A percentile compares a stretch with the other conserved stretches of the same genome.
Evolutionary conservation across 202 grass and related monocot genomes (phyloP).

Genomic region (Schoenoplectus tabernaemontani): DNA sequence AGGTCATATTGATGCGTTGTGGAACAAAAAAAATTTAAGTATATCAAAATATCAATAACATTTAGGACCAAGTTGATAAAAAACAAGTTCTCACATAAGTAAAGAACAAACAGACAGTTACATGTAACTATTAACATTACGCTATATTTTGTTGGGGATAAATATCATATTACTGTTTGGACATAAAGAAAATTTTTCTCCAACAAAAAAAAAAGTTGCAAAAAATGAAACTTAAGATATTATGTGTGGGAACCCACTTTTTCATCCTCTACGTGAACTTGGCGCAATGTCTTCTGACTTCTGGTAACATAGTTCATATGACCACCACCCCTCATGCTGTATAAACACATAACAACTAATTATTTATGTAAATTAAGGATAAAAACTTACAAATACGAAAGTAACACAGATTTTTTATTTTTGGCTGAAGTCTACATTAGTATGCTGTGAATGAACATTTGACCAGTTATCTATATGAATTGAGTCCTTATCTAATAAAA

Average conservation of each 20-base stretch:
- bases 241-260: constrained; percentile 34
- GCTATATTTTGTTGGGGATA: background rate
- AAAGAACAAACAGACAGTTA: background rate
- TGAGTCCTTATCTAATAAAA: background rate
- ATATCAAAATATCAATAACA: constrained; percentile 8
- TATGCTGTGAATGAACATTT: background rate
- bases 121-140: constrained; percentile 12
- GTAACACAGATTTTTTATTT: background rate
- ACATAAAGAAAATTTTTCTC: constrained; percentile 11
- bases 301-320: constrained; percentile 86
- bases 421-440: background rate
- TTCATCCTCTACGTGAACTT: constrained; percentile 67
- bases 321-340: constrained; percentile 88
- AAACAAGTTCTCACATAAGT: constrained; percentile 2
- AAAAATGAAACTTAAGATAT: background rate
- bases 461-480: background rate
- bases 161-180: background rate
- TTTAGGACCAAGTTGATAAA: background rate
- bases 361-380: background rate
- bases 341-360: background rate
- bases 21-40: background rate
- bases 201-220: background rate
- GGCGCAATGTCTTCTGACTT: constrained; percentile 57
- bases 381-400: background rate
- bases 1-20: background rate